phyloP scores from a whole-genome alignment of 805 yeast genomes.

The Candida wancherniae region DNA sequence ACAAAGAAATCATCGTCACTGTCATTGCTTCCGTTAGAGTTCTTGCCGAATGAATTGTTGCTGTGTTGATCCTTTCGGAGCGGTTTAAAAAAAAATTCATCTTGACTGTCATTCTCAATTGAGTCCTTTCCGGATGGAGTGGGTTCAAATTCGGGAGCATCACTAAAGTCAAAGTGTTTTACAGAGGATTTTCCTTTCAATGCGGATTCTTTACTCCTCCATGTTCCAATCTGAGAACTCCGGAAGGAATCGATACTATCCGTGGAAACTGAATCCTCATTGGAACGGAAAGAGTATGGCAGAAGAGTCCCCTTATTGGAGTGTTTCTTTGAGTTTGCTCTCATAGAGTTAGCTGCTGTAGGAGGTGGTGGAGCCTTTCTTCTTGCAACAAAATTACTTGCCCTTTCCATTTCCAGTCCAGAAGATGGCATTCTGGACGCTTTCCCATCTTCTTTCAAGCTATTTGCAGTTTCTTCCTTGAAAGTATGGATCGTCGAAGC shows the following conservation, averaged over 20 bases:
- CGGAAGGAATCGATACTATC: conserved; percentile 12
- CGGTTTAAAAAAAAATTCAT: conserved; percentile 13
- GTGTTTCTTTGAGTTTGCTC: conserved; percentile 15
- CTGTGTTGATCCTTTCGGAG: conserved; percentile 2
- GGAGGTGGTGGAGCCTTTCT: conserved; percentile 75
- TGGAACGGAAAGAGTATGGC: conserved; percentile 7
- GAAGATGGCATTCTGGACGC: no score
- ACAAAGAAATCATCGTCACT: conserved; percentile 14
- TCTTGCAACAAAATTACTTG: conserved; percentile 51
- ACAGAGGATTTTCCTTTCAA: conserved; percentile 64
- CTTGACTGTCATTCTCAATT: conserved; percentile 8
- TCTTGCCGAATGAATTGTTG: neutral
- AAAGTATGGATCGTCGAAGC: conserved; percentile 31
- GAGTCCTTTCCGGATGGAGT: conserved; percentile 1
- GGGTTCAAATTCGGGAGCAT: conserved; percentile 45
- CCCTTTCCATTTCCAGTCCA: conserved; percentile 12
- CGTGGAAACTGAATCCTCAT: conserved; percentile 6
- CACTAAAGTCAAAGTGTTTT: conserved; percentile 69
- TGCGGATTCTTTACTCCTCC: conserved; percentile 33
- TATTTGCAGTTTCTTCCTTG: conserved; percentile 17
- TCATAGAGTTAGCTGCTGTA: conserved; percentile 12
- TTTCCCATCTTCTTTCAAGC: no score
- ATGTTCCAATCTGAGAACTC: conserved; percentile 9
- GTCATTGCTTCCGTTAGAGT: neutral
- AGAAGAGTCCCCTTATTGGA: conserved; percentile 5